Conservation (phyloP, 2,329 filamentous ascomycete species). For the Calonectria pauciramosa region DNA sequence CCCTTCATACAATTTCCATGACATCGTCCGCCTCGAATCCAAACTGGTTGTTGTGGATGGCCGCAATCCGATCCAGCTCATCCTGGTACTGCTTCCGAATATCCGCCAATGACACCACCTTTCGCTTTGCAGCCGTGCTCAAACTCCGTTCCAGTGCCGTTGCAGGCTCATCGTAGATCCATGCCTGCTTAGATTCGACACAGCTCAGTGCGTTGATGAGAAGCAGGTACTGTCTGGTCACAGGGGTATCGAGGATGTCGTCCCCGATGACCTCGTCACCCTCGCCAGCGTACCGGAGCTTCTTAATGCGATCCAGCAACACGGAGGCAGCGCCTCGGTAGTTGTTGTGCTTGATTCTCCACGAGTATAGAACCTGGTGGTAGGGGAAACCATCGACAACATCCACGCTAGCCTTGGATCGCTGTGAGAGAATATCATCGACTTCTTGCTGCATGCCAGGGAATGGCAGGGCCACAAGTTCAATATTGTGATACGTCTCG, state of each 20-base stretch:
- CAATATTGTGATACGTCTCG: slow-evolving; percentile 73
- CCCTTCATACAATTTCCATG: slow-evolving; percentile 64
- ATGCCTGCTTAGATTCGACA: slow-evolving; percentile 84
- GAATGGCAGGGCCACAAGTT: slow-evolving; percentile 84
- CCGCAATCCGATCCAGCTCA: slow-evolving; percentile 89
- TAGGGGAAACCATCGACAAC: slow-evolving; percentile 80
- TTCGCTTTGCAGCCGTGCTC: slow-evolving; percentile 67
- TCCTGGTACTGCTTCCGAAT: slow-evolving; percentile 90
- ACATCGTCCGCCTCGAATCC: slow-evolving; percentile 73
- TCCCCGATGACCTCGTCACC: slow-evolving; percentile 68
- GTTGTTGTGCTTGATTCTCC: slow-evolving; percentile 86
- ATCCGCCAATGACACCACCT: slow-evolving; percentile 87
- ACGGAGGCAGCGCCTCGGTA: slow-evolving; percentile 83
- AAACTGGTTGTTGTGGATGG: slow-evolving; percentile 91
- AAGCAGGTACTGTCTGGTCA: slow-evolving; percentile 85
- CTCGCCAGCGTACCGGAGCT: slow-evolving; percentile 70
- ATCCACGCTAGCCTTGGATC: slow-evolving; percentile 78
- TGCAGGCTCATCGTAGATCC: slow-evolving; percentile 70
- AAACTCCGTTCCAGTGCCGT: slow-evolving; percentile 41
- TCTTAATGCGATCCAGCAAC: slow-evolving; percentile 74
- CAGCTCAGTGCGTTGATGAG: slow-evolving; percentile 94
- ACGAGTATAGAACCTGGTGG: slow-evolving; percentile 91
- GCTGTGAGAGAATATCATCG: slow-evolving; percentile 81
- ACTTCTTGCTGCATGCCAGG: slow-evolving; percentile 82
- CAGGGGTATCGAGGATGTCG: slow-evolving; percentile 72